phyloP scores from a whole-genome alignment of 305 asterid genomes.

The Ajuga reptans region DNA sequence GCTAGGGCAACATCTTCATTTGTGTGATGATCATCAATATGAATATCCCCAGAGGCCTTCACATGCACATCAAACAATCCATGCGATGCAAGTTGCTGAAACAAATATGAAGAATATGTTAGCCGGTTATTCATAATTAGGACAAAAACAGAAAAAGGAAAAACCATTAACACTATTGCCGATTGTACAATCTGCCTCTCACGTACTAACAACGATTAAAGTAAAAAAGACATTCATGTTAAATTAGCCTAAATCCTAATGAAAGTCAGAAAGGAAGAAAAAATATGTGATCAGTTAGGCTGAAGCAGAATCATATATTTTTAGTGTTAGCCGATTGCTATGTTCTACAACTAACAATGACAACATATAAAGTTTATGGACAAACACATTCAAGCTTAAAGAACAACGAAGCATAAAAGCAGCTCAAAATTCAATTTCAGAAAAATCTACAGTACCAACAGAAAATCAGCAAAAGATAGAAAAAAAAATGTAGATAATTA shows the following conservation, averaged over 20 bases:
- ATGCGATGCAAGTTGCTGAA: slow-evolving; percentile 94
- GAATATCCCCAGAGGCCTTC: slow-evolving; percentile 85
- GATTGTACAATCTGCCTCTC: not conserved
- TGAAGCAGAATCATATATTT: not conserved
- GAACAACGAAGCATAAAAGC: not conserved
- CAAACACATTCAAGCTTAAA: not conserved
- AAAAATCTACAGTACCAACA: not conserved
- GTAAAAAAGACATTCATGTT: not conserved
- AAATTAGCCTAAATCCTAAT: not conserved
- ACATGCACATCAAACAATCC: slow-evolving; percentile 75
- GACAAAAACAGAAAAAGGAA: not conserved
- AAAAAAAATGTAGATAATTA: not conserved
- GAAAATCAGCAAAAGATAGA: not conserved
- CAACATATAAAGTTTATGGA: not conserved
- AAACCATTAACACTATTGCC: not conserved
- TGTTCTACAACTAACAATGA: not conserved
- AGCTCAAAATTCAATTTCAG: not conserved
- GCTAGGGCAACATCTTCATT: slow-evolving; percentile 93
- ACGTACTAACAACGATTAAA: not conserved
- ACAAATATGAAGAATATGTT: slow-evolving; percentile 18
- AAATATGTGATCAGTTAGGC: not conserved
- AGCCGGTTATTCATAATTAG: slow-evolving; percentile 10
- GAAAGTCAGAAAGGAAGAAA: not conserved
- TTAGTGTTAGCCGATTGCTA: not conserved
- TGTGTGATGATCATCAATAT: slow-evolving; percentile 94